phyloP scores from a whole-genome alignment of 2,329 filamentous ascomycete species.

The Exophiala sp. region DNA sequence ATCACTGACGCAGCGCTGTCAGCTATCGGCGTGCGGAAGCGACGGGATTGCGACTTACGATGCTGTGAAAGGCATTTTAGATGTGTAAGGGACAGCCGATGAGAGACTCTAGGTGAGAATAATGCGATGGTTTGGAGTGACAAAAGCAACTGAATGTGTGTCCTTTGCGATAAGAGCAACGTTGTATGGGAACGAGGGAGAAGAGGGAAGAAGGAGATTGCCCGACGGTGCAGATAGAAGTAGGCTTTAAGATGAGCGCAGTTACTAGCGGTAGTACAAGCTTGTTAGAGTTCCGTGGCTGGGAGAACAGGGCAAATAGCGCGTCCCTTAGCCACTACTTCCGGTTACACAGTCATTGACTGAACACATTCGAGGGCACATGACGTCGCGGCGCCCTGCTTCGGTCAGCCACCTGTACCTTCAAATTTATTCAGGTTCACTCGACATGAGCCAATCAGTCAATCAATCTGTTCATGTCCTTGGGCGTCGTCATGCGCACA shows the following conservation, averaged over 20 bases:
- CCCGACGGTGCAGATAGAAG: not conserved
- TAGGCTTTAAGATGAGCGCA: not conserved
- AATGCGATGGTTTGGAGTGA: not conserved
- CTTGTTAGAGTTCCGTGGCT: not conserved
- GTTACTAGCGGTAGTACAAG: too few relatives aligned
- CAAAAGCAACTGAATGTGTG: not conserved
- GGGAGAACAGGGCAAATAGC: not conserved
- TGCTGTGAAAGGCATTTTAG: slow-evolving; percentile 45
- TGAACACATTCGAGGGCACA: not conserved
- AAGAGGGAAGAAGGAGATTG: not conserved
- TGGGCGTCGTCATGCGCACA: slow-evolving; percentile 1
- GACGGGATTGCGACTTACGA: slow-evolving; percentile 38
- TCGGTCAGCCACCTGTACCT: not conserved
- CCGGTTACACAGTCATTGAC: not conserved
- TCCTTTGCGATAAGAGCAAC: not conserved
- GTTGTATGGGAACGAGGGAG: not conserved
- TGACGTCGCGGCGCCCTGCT: not conserved
- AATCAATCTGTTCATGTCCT: too few relatives aligned
- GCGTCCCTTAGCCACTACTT: too few relatives aligned
- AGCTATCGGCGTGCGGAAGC: slow-evolving; percentile 19
- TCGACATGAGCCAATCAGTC: too few relatives aligned
- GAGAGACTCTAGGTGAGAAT: not conserved
- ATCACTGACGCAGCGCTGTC: slow-evolving; percentile 46
- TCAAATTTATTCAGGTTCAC: too few relatives aligned
- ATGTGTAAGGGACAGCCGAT: not conserved